phyloP scores from a whole-genome alignment of 208 protist species.

The Trypanosoma vivax region DNA sequence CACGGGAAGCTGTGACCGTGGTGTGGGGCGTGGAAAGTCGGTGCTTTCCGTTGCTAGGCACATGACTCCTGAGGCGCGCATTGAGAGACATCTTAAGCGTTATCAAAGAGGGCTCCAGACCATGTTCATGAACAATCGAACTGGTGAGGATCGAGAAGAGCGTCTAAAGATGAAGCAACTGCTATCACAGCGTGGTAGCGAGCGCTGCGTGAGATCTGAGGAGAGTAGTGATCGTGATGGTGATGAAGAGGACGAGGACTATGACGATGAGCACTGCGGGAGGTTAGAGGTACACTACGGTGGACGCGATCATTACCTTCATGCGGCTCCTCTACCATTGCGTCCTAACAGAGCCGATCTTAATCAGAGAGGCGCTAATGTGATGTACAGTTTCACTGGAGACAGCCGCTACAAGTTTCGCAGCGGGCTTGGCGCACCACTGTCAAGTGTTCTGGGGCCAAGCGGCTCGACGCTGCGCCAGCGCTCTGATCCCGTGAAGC shows the following conservation, averaged over 20 bases:
- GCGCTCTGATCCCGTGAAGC: slow-evolving; percentile 56
- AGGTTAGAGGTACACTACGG: slow-evolving; percentile 2
- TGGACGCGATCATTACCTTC: slow-evolving; percentile 3
- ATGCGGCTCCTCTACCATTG: slow-evolving; percentile 9
- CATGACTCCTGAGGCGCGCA: slow-evolving; percentile 36
- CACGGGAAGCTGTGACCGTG: too few relatives aligned
- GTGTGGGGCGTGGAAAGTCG: background rate
- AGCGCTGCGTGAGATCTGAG: background rate
- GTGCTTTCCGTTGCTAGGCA: slow-evolving; percentile 13
- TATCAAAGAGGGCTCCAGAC: slow-evolving; percentile 45
- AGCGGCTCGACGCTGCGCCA: slow-evolving; percentile 50
- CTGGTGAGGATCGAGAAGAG: slow-evolving; percentile 1
- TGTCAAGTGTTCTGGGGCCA: slow-evolving; percentile 43
- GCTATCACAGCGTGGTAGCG: background rate
- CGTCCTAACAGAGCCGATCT: slow-evolving; percentile 10
- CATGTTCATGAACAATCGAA: slow-evolving; percentile 11
- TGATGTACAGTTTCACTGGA: slow-evolving; percentile 67
- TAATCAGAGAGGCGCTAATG: slow-evolving; percentile 54
- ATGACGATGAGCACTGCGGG: slow-evolving; percentile 3
- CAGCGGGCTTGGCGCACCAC: slow-evolving; percentile 22
- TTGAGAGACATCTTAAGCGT: slow-evolving; percentile 51
- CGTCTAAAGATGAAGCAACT: background rate
- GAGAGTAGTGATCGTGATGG: slow-evolving; percentile 3
- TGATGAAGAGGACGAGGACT: slow-evolving; percentile 6
- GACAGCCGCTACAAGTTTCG: slow-evolving; percentile 67